Evolutionary conservation across 768 basidiomycete species (phyloP).

Genomic region (Boletus rex-veris): DNA sequence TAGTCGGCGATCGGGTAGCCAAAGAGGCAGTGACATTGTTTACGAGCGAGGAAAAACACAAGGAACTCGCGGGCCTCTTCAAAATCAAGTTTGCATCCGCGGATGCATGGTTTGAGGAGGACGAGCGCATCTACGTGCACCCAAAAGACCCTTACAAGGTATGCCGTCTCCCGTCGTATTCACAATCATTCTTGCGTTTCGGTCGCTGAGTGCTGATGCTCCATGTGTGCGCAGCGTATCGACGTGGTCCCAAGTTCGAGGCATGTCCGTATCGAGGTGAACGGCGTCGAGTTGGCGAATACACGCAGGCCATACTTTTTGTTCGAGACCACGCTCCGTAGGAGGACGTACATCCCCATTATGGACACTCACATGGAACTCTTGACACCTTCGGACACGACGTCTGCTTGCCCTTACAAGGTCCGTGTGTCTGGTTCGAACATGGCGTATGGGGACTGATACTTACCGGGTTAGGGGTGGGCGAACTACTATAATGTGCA

Average conservation of each 20-base stretch:
- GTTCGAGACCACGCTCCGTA: constrained; percentile 54
- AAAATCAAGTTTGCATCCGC: constrained; percentile 48
- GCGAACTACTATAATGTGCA: constrained; percentile 56
- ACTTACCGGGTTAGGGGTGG: constrained; percentile 41
- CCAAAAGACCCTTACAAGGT: constrained; percentile 73
- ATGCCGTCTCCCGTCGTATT: background rate
- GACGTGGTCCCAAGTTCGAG: constrained; percentile 60
- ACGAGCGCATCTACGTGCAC: constrained; percentile 57
- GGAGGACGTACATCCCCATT: constrained; percentile 60
- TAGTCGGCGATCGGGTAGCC: constrained; percentile 39
- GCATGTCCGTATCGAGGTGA: constrained; percentile 50
- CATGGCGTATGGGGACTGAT: background rate
- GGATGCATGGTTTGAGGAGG: constrained; percentile 70
- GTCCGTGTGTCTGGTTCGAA: constrained; percentile 26
- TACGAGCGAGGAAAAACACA: constrained; percentile 26
- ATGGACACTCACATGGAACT: constrained; percentile 51
- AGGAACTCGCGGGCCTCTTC: constrained; percentile 44
- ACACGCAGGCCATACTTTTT: constrained; percentile 51
- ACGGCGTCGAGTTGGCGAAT: constrained; percentile 56
- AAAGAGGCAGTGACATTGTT: constrained; percentile 38
- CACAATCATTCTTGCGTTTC: no score
- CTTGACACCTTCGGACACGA: constrained; percentile 44
- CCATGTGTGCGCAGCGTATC: constrained; percentile 41
- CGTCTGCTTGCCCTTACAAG: constrained; percentile 62
- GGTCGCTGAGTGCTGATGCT: background rate